A percentile compares a stretch with the other conserved stretches of the same genome.
These are phyloP conservation scores for Tetragonia tetragonoides DNA, from an alignment of 148 eudicot species.

Conservation along the genomic window DNA sequence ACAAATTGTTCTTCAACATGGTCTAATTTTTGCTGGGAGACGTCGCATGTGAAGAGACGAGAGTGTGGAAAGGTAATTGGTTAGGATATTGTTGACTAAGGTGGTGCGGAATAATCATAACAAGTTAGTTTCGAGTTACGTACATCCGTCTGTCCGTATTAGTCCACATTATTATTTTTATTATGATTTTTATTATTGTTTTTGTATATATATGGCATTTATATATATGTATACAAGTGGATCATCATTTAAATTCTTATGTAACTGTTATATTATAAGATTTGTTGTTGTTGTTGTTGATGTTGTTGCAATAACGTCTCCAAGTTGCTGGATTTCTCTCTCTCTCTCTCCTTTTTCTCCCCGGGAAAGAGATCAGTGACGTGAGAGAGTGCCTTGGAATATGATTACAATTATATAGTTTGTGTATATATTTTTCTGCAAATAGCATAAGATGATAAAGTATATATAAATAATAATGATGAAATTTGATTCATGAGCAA, in stretches of 20 bases:
- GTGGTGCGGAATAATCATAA: slow-evolving; percentile 30
- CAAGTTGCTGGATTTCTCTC: slow-evolving; percentile 19
- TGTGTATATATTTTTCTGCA: background rate
- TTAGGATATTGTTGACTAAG: slow-evolving; percentile 56
- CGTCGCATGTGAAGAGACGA: background rate
- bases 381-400: background rate
- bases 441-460: background rate
- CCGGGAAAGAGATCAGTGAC: slow-evolving; percentile 19
- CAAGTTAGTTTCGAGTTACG: slow-evolving; percentile 42
- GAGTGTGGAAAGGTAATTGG: slow-evolving; percentile 18
- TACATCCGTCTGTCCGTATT: slow-evolving; percentile 27
- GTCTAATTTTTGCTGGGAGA: background rate
- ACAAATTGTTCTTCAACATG: background rate
- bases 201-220: background rate
- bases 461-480: slow-evolving; percentile 3
- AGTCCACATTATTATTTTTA: background rate
- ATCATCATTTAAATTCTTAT: slow-evolving; percentile 2
- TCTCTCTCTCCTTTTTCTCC: background rate
- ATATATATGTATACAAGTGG: slow-evolving; percentile 9
- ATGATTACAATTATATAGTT: background rate
- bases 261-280: background rate
- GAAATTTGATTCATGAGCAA: slow-evolving; percentile 11
- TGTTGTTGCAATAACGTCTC: slow-evolving; percentile 6
- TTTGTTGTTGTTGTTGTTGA: background rate
- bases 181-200: background rate